Base-by-base conservation (phyloP, 73 alveolate species). In the Uronychia setigera region DNA sequence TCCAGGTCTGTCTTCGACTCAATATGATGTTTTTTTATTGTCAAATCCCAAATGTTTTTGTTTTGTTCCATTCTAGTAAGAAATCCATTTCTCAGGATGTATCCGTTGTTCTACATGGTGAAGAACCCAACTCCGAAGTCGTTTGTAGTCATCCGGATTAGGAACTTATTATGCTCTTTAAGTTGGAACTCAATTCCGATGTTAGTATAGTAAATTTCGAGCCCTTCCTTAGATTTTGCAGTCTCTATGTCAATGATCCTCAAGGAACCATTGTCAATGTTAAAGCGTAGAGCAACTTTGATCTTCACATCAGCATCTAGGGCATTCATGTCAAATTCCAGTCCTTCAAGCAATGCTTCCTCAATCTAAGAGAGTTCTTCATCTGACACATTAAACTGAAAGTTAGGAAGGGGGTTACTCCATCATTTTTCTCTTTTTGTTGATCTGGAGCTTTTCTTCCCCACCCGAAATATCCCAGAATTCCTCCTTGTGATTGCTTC, bases 351-450 rank as follows among this genome's bases (percentile, higher is more conserved):
- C 78, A 80, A 28, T 11, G 58, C 79, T 80, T 58, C 32, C 30
- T 28, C 86, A 27, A 80, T 80, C 26, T 80, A 77, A 29, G 34
- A 58, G 58, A 76, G 86, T 13, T 80, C 77, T 57, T 80, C 86
- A 57, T 80, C 35, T 1, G 78, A 35, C 29, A 80, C 28, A 34
- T 58, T 13, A 1, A 58, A 32, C 35, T 80, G 84, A 33, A 34
- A 33, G 59, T 35, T 34, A 29, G 58, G 77, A 33, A 80, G 5
- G 60, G 35, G 86, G 35, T 57, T 80, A 29, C 67, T 11, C 19
- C 67, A 46, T n/a, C n/a, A n/a, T n/a, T n/a, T n/a, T n/a, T n/a
- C n/a, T n/a, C n/a, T n/a, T n/a, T 26, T 57, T 34, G 25, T 57
- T 58, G 59, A 57, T 35, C 79, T 80, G 79, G 78, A 25, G 30